phyloP scores from a whole-genome alignment of 345 rosid species.

The Durio zibethinus region DNA sequence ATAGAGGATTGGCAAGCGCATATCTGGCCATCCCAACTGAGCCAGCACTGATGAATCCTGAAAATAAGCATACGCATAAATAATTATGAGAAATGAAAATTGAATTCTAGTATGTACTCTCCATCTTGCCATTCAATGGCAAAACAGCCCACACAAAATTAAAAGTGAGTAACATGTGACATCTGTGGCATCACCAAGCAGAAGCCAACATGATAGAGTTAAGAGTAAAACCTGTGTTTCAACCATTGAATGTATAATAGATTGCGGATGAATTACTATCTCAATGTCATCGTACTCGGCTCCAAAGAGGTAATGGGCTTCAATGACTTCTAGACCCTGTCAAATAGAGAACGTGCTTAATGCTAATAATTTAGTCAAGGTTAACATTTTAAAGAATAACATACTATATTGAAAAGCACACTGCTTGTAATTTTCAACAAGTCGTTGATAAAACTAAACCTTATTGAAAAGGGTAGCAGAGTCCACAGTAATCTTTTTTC shows the following conservation, averaged over 20 bases:
- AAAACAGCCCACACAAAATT: background rate
- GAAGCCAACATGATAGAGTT: background rate
- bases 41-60: constrained; percentile 96
- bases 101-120: background rate
- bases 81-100: background rate
- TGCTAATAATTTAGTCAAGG: background rate
- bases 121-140: background rate
- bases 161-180: background rate
- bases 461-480: constrained; percentile 97
- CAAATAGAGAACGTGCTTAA: constrained; percentile 3
- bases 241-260: constrained; percentile 89
- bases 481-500: constrained; percentile 93
- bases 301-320: constrained; percentile 95
- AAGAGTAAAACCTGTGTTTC: constrained; percentile 71
- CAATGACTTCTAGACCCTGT: constrained; percentile 96
- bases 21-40: constrained; percentile 97
- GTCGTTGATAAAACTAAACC: constrained; percentile 35
- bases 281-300: constrained; percentile 86
- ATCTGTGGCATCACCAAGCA: background rate
- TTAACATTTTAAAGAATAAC: background rate
- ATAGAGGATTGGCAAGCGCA: constrained; percentile 92
- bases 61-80: constrained; percentile 11
- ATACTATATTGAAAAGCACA: background rate
- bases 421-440: background rate
- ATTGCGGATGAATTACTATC: constrained; percentile 90